phyloP scores from a whole-genome alignment of 2,329 filamentous ascomycete species.

The Lachnellula cervina region DNA sequence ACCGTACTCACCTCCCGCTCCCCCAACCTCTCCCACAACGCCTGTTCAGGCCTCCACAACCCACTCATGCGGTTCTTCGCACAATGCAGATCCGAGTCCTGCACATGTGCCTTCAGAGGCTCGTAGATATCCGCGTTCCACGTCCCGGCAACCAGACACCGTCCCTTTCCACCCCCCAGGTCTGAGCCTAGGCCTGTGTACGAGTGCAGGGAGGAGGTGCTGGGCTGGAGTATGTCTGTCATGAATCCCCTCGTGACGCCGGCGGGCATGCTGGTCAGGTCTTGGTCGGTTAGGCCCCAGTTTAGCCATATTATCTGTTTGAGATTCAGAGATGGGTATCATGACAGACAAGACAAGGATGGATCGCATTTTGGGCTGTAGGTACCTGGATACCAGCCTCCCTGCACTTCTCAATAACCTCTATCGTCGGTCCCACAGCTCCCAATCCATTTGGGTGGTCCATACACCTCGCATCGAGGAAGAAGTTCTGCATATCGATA shows the following conservation, averaged over 20 bases:
- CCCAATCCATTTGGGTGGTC: slow-evolving; percentile 38
- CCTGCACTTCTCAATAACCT: slow-evolving; percentile 42
- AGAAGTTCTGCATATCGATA: slow-evolving; percentile 51
- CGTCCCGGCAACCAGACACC: slow-evolving; percentile 45
- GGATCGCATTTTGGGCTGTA: background rate
- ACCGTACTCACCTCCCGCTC: slow-evolving; percentile 41
- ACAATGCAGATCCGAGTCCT: slow-evolving; percentile 44
- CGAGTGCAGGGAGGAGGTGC: slow-evolving; percentile 12
- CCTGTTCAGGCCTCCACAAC: slow-evolving; percentile 44
- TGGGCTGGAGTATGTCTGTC: slow-evolving; percentile 30
- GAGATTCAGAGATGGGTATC: too few species aligned
- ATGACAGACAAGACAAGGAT: background rate
- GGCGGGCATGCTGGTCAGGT: slow-evolving; percentile 47
- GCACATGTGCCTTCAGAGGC: slow-evolving; percentile 38
- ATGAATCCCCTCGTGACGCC: slow-evolving; percentile 45
- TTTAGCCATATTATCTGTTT: slow-evolving; percentile 47
- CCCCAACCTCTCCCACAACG: slow-evolving; percentile 39
- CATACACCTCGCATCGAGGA: slow-evolving; percentile 40
- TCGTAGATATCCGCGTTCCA: slow-evolving; percentile 53
- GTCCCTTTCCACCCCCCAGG: slow-evolving; percentile 40
- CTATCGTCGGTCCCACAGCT: slow-evolving; percentile 37
- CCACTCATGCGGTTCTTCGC: slow-evolving; percentile 56
- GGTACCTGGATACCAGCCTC: slow-evolving; percentile 43
- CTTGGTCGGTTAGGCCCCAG: slow-evolving; percentile 52
- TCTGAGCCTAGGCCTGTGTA: slow-evolving; percentile 43